A percentile compares a stretch with the other conserved stretches of the same genome.
These are phyloP conservation scores for Narthecium ossifragum DNA, from an alignment of 106 monocot genomes.

Conservation along the genomic window DNA sequence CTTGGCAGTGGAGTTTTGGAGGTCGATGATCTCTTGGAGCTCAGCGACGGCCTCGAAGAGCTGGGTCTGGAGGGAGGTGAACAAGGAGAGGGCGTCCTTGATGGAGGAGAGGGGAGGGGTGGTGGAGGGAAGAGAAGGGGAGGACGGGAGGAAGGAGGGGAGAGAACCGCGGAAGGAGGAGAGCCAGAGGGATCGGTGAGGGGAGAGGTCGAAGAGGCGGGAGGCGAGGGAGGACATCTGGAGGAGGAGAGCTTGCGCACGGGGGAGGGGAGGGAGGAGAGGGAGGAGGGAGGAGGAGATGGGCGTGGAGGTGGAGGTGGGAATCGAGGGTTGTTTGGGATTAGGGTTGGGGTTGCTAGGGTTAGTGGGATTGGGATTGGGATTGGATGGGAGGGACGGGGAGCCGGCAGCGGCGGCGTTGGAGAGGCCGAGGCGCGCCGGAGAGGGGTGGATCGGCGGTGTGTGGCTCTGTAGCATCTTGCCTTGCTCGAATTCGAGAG, in stretches of 20 bases:
- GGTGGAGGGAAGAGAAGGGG: conserved; percentile 13
- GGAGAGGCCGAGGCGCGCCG: conserved; percentile 44
- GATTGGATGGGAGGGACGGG: conserved; percentile 32
- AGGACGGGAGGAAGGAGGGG: conserved; percentile 38
- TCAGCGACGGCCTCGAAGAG: conserved; percentile 83
- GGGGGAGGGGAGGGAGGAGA: conserved; percentile 84
- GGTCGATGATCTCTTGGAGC: conserved; percentile 84
- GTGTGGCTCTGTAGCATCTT: conserved; percentile 26
- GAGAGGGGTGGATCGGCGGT: conserved; percentile 23
- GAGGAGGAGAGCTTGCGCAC: conserved; percentile 66
- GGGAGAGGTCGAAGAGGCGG: conserved; percentile 71
- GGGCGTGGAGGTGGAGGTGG: conserved; percentile 14
- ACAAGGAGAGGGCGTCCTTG: conserved; percentile 60
- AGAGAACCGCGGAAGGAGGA: conserved; percentile 51
- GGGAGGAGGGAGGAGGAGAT: conserved; percentile 59
- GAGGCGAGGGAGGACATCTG: conserved; percentile 75
- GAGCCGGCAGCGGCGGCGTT: conserved; percentile 16
- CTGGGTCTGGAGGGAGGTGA: conserved; percentile 82
- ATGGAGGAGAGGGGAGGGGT: conserved; percentile 30
- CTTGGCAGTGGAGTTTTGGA: conserved; percentile 46
- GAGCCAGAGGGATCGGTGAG: conserved; percentile 66
- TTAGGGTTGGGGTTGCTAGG: conserved; percentile 8
- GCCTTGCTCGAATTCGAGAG: too few species aligned
- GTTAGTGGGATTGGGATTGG: not conserved
- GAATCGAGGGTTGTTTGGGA: not conserved